Evolutionary conservation across 2,329 filamentous ascomycete genomes (phyloP).

Genomic region (Aspergillus versicolor): DNA sequence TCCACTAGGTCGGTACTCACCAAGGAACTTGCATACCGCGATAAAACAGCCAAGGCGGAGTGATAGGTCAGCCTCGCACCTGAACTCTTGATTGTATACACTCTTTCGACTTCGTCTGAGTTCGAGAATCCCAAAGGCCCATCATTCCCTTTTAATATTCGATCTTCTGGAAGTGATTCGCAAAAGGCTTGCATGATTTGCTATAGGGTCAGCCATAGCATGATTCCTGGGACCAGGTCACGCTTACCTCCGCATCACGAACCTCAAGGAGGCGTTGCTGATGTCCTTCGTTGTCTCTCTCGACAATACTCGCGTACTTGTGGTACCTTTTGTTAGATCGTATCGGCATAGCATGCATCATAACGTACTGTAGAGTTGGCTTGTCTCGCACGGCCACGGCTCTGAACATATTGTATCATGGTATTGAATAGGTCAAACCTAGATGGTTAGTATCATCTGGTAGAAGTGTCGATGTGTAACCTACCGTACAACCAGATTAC

Average conservation of each 20-base stretch:
- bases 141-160: slow-evolving; percentile 63
- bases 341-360: neutral
- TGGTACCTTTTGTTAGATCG: neutral
- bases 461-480: neutral
- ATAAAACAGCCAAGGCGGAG: slow-evolving; percentile 69
- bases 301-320: slow-evolving; percentile 77
- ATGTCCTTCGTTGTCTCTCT: slow-evolving; percentile 65
- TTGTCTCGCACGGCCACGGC: slow-evolving; percentile 80
- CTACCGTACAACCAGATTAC: slow-evolving; percentile 60
- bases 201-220: slow-evolving; percentile 26
- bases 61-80: slow-evolving; percentile 78
- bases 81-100: slow-evolving; percentile 62
- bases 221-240: neutral
- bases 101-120: slow-evolving; percentile 53
- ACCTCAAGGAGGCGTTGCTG: slow-evolving; percentile 59
- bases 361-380: slow-evolving; percentile 59
- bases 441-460: slow-evolving; percentile 10
- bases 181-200: slow-evolving; percentile 73
- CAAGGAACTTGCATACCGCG: slow-evolving; percentile 71
- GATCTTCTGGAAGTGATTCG: slow-evolving; percentile 68
- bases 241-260: slow-evolving; percentile 44
- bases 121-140: slow-evolving; percentile 58
- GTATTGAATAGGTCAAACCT: slow-evolving; percentile 86
- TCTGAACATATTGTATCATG: slow-evolving; percentile 94
- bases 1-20: slow-evolving; percentile 28